Conservation (phyloP, 2,329 filamentous ascomycete species). For the Calonectria pauciramosa region DNA sequence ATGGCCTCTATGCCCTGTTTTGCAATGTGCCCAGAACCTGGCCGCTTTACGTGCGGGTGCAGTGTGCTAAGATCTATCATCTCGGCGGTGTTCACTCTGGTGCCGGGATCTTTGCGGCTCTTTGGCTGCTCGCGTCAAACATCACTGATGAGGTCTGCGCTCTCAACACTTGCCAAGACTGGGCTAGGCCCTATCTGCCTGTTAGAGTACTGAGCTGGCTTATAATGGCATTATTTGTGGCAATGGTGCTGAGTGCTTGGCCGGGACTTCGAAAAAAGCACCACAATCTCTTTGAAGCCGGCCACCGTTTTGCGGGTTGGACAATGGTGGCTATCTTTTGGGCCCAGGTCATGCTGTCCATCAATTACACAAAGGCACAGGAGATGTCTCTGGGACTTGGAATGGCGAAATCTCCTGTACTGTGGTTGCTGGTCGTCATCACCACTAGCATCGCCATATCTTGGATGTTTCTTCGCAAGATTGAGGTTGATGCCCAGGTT, state of each 20-base stretch:
- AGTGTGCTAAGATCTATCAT: slow-evolving; percentile 64
- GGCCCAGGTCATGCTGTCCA: slow-evolving; percentile 69
- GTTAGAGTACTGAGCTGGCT: slow-evolving; percentile 66
- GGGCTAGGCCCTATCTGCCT: slow-evolving; percentile 52
- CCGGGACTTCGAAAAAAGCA: slow-evolving; percentile 72
- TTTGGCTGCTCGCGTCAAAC: slow-evolving; percentile 62
- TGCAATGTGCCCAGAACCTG: slow-evolving; percentile 61
- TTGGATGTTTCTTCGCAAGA: slow-evolving; percentile 79
- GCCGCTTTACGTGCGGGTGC: slow-evolving; percentile 61
- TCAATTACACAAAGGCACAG: slow-evolving; percentile 55
- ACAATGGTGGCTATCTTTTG: slow-evolving; percentile 75
- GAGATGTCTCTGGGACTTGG: slow-evolving; percentile 51
- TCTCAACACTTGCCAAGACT: slow-evolving; percentile 31
- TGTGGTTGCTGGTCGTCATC: slow-evolving; percentile 79
- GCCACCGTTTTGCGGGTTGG: slow-evolving; percentile 81
- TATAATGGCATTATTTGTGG: slow-evolving; percentile 68
- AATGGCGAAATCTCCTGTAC: slow-evolving; percentile 55
- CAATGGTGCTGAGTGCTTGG: slow-evolving; percentile 73
- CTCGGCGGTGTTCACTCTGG: slow-evolving; percentile 66
- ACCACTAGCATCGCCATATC: slow-evolving; percentile 77
- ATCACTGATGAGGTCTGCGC: slow-evolving; percentile 43
- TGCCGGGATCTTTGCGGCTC: slow-evolving; percentile 60
- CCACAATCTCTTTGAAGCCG: slow-evolving; percentile 79
- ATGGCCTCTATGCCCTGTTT: slow-evolving; percentile 61
- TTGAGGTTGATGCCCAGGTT: slow-evolving; percentile 74